These are phyloP conservation scores for Niebla homalea DNA, from an alignment of 495 filamentous ascomycete genomes.

Conservation along the genomic window DNA sequence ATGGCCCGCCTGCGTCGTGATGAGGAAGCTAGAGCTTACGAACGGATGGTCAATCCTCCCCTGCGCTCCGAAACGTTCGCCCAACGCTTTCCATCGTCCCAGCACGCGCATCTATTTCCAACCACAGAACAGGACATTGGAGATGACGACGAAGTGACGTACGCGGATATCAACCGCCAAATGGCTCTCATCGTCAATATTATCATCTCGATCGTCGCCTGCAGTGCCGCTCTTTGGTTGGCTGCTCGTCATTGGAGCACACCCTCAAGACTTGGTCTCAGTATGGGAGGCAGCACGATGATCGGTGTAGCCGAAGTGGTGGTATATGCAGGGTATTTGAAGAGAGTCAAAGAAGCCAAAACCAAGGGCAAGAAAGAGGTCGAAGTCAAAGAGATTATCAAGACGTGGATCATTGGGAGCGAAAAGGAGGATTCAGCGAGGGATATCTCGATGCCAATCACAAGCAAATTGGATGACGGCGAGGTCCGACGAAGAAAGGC, in stretches of 20 bases:
- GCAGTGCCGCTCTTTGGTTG: constrained; percentile 59
- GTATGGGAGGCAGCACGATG: constrained; percentile 50
- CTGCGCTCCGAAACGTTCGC: constrained; percentile 42
- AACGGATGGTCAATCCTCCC: constrained; percentile 53
- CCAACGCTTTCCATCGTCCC: constrained; percentile 41
- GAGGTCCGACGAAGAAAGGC: constrained; percentile 1
- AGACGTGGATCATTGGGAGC: constrained; percentile 53
- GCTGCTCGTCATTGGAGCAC: constrained; percentile 56
- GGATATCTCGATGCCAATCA: not conserved
- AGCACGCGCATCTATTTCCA: constrained; percentile 31
- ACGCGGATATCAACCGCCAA: constrained; percentile 62
- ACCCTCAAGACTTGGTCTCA: constrained; percentile 53
- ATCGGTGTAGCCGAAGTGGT: constrained; percentile 80
- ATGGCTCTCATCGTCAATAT: constrained; percentile 64
- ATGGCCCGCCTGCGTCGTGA: constrained; percentile 75
- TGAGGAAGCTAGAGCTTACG: constrained; percentile 67
- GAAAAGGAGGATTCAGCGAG: not conserved
- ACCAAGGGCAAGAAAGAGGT: constrained; percentile 45
- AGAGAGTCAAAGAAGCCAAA: constrained; percentile 61
- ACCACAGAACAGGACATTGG: constrained; percentile 24
- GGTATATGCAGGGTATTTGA: constrained; percentile 75
- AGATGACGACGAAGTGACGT: constrained; percentile 43
- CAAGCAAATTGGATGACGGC: not conserved
- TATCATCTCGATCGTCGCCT: constrained; percentile 56
- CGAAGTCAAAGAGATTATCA: constrained; percentile 58